phyloP scores from a whole-genome alignment of 257 asterid species.

The Parsonsia alboflavescens region DNA sequence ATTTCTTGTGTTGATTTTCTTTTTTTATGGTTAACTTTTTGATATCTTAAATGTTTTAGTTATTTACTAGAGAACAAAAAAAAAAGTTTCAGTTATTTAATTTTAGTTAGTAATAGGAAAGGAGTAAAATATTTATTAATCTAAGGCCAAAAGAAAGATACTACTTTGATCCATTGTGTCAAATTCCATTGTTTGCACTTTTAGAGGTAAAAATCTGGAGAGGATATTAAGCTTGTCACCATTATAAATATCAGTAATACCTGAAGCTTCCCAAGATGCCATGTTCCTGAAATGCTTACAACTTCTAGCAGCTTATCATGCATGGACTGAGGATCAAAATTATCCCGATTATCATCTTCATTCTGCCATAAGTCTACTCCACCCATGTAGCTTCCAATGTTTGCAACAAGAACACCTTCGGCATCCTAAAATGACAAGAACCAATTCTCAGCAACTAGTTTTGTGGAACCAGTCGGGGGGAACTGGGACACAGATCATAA shows the following conservation, averaged over 20 bases:
- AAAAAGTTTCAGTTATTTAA: not conserved
- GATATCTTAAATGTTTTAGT: not conserved
- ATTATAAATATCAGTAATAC: slow-evolving; percentile 29
- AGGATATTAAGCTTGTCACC: not conserved
- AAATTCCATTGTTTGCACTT: not conserved
- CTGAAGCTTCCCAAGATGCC: slow-evolving; percentile 99
- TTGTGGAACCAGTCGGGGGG: not conserved
- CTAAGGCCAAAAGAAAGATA: not conserved
- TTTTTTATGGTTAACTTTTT: not conserved
- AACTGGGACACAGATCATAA: not conserved
- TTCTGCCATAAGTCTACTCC: slow-evolving; percentile 99
- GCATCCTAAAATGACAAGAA: slow-evolving; percentile 58
- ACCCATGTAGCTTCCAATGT: slow-evolving; percentile 98
- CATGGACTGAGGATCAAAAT: slow-evolving; percentile 97
- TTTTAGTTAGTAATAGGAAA: not conserved
- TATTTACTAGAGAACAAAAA: not conserved
- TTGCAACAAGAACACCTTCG: slow-evolving; percentile 90
- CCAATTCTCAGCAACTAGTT: not conserved
- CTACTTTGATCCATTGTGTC: not conserved
- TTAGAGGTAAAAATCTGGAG: not conserved
- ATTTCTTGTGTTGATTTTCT: not conserved
- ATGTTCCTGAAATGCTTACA: slow-evolving; percentile 93
- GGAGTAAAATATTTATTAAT: not conserved
- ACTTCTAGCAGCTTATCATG: slow-evolving; percentile 96
- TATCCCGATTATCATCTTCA: slow-evolving; percentile 83